phyloP scores from a whole-genome alignment of 768 basidiomycete genomes.

The Tubosaeta brunneosetosa region DNA sequence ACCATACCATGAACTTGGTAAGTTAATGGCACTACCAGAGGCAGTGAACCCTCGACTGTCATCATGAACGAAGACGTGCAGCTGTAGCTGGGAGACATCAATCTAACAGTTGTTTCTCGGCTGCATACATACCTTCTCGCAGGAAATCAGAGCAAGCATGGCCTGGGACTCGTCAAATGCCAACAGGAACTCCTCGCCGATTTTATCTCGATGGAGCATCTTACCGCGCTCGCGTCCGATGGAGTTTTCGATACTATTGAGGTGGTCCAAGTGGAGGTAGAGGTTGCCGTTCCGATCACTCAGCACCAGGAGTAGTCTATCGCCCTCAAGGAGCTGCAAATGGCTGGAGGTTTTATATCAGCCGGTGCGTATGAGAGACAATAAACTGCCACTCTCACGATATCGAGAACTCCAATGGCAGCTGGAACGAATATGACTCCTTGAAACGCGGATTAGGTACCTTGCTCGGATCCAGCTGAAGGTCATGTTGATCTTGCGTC shows the following conservation, averaged over 20 bases:
- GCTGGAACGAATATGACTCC: slow-evolving; percentile 21
- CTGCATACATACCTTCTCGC: slow-evolving; percentile 40
- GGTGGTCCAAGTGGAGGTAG: slow-evolving; percentile 35
- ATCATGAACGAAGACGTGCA: slow-evolving; percentile 48
- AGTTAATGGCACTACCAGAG: slow-evolving; percentile 39
- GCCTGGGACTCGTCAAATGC: slow-evolving; percentile 51
- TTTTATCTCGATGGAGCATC: slow-evolving; percentile 39
- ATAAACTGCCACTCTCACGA: slow-evolving; percentile 11
- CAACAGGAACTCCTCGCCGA: slow-evolving; percentile 42
- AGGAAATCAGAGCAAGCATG: slow-evolving; percentile 42
- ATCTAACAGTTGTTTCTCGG: background rate
- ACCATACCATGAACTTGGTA: slow-evolving; percentile 43
- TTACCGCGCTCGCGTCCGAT: slow-evolving; percentile 31
- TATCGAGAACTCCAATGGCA: slow-evolving; percentile 21
- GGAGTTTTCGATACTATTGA: slow-evolving; percentile 32
- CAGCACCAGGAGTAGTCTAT: slow-evolving; percentile 38
- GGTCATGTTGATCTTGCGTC: slow-evolving; percentile 27
- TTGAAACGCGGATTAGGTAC: slow-evolving; percentile 25
- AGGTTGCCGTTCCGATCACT: slow-evolving; percentile 31
- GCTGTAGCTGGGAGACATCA: slow-evolving; percentile 23
- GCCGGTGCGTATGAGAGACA: background rate
- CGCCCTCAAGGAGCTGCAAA: slow-evolving; percentile 38
- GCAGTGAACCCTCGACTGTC: slow-evolving; percentile 42
- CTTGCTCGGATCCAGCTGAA: slow-evolving; percentile 20
- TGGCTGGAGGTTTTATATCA: slow-evolving; percentile 21